Evolutionary conservation across 129 eudicot species (phyloP).

Genomic region (Dittrichia graveolens): DNA sequence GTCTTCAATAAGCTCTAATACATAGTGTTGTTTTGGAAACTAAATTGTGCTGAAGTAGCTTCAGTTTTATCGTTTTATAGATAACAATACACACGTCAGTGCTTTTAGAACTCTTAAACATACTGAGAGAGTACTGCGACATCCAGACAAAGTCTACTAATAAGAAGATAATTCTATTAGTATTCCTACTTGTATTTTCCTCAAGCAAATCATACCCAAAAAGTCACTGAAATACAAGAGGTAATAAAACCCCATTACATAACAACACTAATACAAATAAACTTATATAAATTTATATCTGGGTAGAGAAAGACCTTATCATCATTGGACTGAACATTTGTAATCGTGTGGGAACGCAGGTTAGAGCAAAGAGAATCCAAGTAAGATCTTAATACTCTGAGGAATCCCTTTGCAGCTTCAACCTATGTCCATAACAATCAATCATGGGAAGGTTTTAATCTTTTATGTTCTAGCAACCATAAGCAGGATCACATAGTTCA

Average conservation of each 20-base stretch:
- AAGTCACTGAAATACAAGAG: neutral
- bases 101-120: too few species aligned
- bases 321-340: conserved; percentile 95
- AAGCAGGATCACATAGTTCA: too few species aligned
- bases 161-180: neutral
- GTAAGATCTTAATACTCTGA: conserved; percentile 67
- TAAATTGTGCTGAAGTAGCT: too few species aligned
- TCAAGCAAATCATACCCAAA: neutral
- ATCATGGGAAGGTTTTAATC: too few species aligned
- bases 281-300: conserved; percentile 1
- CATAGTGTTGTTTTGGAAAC: too few species aligned
- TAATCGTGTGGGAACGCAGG: conserved; percentile 94
- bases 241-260: neutral
- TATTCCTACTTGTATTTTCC: neutral
- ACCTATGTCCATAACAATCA: conserved; percentile 47
- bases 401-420: conserved; percentile 88
- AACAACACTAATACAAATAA: neutral
- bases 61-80: too few species aligned
- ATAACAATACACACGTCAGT: too few species aligned
- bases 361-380: conserved; percentile 84
- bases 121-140: too few species aligned
- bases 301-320: conserved; percentile 63
- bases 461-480: too few species aligned
- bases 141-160: neutral
- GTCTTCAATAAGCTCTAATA: too few species aligned